A percentile compares a stretch with the other conserved stretches of the same genome.
phyloP scores from a whole-genome alignment of 768 basidiomycete genomes.

The Dentipellis fragilis region DNA sequence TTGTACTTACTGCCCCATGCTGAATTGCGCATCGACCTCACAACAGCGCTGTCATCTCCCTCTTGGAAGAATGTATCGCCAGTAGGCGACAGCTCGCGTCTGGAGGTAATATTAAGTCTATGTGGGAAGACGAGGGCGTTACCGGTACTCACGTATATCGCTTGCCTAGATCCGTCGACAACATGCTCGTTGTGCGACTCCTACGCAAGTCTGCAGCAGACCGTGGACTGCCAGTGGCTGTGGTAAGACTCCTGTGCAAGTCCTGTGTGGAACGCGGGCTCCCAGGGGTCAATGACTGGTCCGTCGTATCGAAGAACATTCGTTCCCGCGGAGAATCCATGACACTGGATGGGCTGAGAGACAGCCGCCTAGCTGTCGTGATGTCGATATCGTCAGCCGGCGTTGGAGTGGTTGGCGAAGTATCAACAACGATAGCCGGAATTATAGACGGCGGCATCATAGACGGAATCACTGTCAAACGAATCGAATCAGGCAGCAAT shows the following conservation, averaged over 20 bases:
- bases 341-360: constrained; percentile 6
- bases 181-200: constrained; percentile 47
- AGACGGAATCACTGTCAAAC: background rate
- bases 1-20: constrained; percentile 55
- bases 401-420: constrained; percentile 42
- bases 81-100: constrained; percentile 19
- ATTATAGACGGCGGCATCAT: constrained; percentile 34
- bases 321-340: constrained; percentile 16
- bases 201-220: constrained; percentile 37
- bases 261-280: constrained; percentile 29
- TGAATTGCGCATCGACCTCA: constrained; percentile 55
- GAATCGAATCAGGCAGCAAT: too few species aligned
- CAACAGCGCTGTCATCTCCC: constrained; percentile 33
- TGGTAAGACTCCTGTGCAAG: constrained; percentile 46
- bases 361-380: constrained; percentile 25
- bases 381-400: constrained; percentile 39
- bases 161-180: constrained; percentile 37
- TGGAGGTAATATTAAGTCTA: constrained; percentile 5
- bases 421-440: constrained; percentile 62
- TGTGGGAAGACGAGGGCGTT: background rate
- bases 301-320: constrained; percentile 20
- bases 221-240: constrained; percentile 41
- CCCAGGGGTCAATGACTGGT: constrained; percentile 35
- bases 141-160: constrained; percentile 35
- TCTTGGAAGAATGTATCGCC: constrained; percentile 13